Conservation (phyloP, 2,329 filamentous ascomycete genomes). For the Neocucurbitaria cava region DNA sequence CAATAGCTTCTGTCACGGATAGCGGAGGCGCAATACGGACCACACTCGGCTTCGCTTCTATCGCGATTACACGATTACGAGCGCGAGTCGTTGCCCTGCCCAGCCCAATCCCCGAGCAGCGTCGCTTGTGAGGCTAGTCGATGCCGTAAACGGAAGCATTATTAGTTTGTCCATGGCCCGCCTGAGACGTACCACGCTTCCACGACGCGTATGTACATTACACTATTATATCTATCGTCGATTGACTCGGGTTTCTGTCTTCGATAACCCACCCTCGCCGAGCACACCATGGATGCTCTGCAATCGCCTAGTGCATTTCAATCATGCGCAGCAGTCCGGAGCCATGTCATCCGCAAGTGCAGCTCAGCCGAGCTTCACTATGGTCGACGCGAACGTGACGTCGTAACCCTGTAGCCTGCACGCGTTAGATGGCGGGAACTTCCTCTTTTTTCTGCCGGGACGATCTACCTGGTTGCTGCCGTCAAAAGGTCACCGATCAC, state of each 20-base stretch:
- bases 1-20: constrained; percentile 25
- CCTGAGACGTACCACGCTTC: constrained; percentile 46
- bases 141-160: constrained; percentile 38
- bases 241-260: constrained; percentile 32
- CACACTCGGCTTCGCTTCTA: constrained; percentile 34
- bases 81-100: constrained; percentile 24
- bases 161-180: constrained; percentile 39
- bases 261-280: constrained; percentile 28
- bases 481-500: constrained; percentile 8
- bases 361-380: constrained; percentile 13
- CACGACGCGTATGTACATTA: constrained; percentile 37
- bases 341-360: constrained; percentile 13
- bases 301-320: constrained; percentile 24
- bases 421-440: constrained; percentile 7
- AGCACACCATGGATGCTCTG: constrained; percentile 24
- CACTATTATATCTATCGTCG: constrained; percentile 32
- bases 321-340: constrained; percentile 25
- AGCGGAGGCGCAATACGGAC: constrained; percentile 36
- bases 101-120: constrained; percentile 12
- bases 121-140: constrained; percentile 33
- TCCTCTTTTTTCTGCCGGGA: constrained; percentile 7
- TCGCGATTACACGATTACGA: constrained; percentile 29
- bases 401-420: constrained; percentile 19
- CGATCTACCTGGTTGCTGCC: constrained; percentile 1
- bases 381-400: constrained; percentile 18